These are phyloP conservation scores for Exophiala xenobiotica DNA, from an alignment of 2,329 filamentous ascomycete species.

Conservation along the genomic window DNA sequence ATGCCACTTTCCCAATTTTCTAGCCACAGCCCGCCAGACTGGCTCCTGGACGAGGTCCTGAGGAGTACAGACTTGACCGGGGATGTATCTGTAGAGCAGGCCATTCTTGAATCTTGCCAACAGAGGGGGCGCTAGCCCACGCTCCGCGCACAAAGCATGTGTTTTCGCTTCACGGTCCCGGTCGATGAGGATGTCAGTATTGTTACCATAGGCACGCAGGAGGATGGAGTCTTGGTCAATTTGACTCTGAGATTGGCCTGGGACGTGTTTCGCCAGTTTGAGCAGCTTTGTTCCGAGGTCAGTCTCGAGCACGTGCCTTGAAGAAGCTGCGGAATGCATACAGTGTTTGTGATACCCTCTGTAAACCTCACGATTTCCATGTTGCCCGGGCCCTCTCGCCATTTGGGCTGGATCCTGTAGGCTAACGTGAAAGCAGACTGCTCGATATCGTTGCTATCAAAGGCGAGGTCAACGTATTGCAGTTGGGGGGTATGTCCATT, in stretches of 20 bases:
- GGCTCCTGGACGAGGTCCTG: slow-evolving; percentile 73
- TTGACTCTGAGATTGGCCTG: slow-evolving; percentile 70
- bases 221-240: slow-evolving; percentile 83
- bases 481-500: slow-evolving; percentile 19
- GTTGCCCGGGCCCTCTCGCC: slow-evolving; percentile 69
- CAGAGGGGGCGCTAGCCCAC: slow-evolving; percentile 80
- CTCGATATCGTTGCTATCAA: slow-evolving; percentile 74
- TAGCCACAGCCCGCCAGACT: slow-evolving; percentile 80
- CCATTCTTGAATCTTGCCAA: slow-evolving; percentile 94
- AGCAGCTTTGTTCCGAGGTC: slow-evolving; percentile 44
- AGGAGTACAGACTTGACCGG: slow-evolving; percentile 75
- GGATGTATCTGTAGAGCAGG: slow-evolving; percentile 89
- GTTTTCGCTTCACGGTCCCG: slow-evolving; percentile 70
- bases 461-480: slow-evolving; percentile 67
- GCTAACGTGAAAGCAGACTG: slow-evolving; percentile 77
- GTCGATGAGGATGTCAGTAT: slow-evolving; percentile 93
- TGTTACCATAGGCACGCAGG: slow-evolving; percentile 88
- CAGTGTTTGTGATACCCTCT: slow-evolving; percentile 96
- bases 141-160: slow-evolving; percentile 81
- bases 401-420: slow-evolving; percentile 76
- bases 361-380: slow-evolving; percentile 90
- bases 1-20: slow-evolving; percentile 89
- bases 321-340: slow-evolving; percentile 40
- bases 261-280: slow-evolving; percentile 51
- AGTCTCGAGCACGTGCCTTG: slow-evolving; percentile 30